Evolutionary conservation across 306 rosid genomes (phyloP), one percentile per base, ranked within the genome.

Genomic region (Prinsepia uniflora): DNA sequence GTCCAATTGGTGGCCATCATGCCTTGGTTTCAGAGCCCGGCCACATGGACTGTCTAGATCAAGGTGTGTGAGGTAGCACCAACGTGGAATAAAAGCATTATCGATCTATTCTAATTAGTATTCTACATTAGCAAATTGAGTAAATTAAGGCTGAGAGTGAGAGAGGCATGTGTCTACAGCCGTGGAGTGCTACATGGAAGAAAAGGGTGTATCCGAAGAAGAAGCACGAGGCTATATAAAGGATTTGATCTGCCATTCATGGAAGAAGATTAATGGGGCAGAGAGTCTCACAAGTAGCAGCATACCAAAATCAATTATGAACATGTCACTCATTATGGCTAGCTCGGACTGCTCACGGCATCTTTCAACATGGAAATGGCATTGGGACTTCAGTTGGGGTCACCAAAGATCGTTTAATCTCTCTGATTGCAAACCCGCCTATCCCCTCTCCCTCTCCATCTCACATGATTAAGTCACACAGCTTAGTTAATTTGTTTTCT

Each of bases 121-220:
- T 24, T 24, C 30, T 24, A 30, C 2, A 30, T 30, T 30, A 30
- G 36, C 36, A 30, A 30, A 30, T 30, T 30, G 36, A 30, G 36
- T 47, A 10, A 56, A 56, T 22, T 18, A 65, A 80, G 84, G 78
- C 64, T 19, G 81, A 81, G 63, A 30, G 59, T 19, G 67, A 72
- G 65, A 81, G 84, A 72, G 73, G 84, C 0, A 76, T 55, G 81
- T 81, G n/a, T 50, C 78, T 8, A 81, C 76, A 42, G 55, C 81
- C n/a, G 45, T 72, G 3, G 44, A 73, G 67, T 81, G 79, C 46
- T 69, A 63, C 69, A 76, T 68, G 81, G 68, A 41, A 48, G 72
- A 72, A 14, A 70, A 55, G 58, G 72, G 79, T 10, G 7, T 55
- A 69, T 47, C 70, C 7, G 63, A 73, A 73, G 70, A 72, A 68